Evolutionary conservation across 495 filamentous ascomycete genomes (phyloP).

Genomic region (Bathelium albidoporum): DNA sequence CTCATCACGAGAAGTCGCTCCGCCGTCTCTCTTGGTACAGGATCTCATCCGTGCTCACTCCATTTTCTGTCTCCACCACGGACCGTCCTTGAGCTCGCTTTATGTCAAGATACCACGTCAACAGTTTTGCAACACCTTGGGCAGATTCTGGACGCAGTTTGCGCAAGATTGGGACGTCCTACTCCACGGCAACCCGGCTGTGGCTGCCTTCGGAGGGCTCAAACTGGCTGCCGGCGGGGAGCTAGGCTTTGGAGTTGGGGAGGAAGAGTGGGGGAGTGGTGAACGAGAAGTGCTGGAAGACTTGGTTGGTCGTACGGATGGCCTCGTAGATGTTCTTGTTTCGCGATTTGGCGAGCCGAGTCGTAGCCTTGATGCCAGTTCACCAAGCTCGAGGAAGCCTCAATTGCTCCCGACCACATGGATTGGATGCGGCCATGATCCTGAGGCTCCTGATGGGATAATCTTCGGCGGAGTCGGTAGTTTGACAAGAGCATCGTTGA

Average conservation of each 20-base stretch:
- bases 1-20: constrained; percentile 78
- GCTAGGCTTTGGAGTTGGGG: constrained; percentile 84
- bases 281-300: constrained; percentile 87
- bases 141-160: constrained; percentile 77
- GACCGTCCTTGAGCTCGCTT: constrained; percentile 52
- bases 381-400: constrained; percentile 7
- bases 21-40: constrained; percentile 63
- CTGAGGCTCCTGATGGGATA: constrained; percentile 65
- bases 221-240: constrained; percentile 88
- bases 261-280: constrained; percentile 85
- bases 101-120: constrained; percentile 49
- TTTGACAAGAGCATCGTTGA: constrained; percentile 53
- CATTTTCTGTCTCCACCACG: constrained; percentile 82
- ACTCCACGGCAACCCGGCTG: constrained; percentile 76
- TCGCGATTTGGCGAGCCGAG: constrained; percentile 64
- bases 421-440: constrained; percentile 54
- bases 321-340: constrained; percentile 72
- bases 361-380: constrained; percentile 12
- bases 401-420: constrained; percentile 32
- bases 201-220: constrained; percentile 67
- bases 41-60: constrained; percentile 75
- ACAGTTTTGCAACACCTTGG: constrained; percentile 54
- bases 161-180: constrained; percentile 79
- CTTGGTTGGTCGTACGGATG: constrained; percentile 55
- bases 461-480: constrained; percentile 71